phyloP scores from a whole-genome alignment of 169 alveolate genomes.

The Plasmodium gallinaceum region DNA sequence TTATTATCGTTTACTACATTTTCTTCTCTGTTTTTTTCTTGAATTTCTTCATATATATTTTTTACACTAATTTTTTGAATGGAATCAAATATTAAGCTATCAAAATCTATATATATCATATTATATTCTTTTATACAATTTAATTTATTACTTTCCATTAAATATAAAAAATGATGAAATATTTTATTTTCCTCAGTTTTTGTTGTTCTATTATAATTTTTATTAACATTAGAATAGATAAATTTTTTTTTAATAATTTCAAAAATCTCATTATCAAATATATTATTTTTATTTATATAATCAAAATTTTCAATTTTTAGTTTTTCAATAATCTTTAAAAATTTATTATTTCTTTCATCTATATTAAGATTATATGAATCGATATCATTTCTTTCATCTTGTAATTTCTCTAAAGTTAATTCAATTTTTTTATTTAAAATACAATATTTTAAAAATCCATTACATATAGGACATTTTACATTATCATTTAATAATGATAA shows the following conservation, averaged over 20 bases:
- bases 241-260: constrained; percentile 19
- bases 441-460: constrained; percentile 48
- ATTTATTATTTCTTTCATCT: constrained; percentile 49
- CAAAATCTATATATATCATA: constrained; percentile 36
- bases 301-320: constrained; percentile 63
- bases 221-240: neutral
- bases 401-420: constrained; percentile 39
- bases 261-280: constrained; percentile 20
- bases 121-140: constrained; percentile 58
- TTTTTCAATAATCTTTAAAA: constrained; percentile 23
- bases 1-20: neutral
- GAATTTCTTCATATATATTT: constrained; percentile 2
- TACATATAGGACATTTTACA: constrained; percentile 63
- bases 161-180: constrained; percentile 37
- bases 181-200: constrained; percentile 13
- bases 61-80: constrained; percentile 43
- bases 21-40: neutral
- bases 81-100: constrained; percentile 41
- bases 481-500: neutral
- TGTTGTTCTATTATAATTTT: neutral
- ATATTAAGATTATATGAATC: constrained; percentile 15
- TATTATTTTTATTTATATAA: neutral
- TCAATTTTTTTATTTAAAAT: constrained; percentile 65
- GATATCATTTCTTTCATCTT: constrained; percentile 49
- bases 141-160: constrained; percentile 37